Evolutionary conservation across 192 early-diverging fungal species (phyloP).

Genomic region (Podila epicladia): DNA sequence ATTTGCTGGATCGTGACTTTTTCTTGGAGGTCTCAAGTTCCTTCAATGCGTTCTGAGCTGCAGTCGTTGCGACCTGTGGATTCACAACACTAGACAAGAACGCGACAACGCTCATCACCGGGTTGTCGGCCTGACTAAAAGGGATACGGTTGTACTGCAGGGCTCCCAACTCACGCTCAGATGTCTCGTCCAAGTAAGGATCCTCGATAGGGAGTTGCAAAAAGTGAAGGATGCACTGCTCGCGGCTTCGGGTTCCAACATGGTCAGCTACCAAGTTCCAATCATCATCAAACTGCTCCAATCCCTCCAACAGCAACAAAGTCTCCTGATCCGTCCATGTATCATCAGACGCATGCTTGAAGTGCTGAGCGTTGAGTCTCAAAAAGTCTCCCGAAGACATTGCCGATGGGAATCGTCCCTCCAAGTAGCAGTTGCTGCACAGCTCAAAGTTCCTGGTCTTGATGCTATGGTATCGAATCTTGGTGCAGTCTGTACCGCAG

Average conservation of each 20-base stretch:
- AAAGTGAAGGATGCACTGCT: slow-evolving; percentile 93
- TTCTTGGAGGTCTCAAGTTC: slow-evolving; percentile 62
- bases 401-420: slow-evolving; percentile 90
- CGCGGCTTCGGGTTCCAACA: slow-evolving; percentile 88
- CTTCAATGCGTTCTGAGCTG: slow-evolving; percentile 85
- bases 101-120: slow-evolving; percentile 89
- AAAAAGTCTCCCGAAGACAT: slow-evolving; percentile 91
- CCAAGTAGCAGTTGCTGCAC: slow-evolving; percentile 90
- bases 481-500: slow-evolving; percentile 86
- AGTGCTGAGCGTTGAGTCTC: slow-evolving; percentile 63
- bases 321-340: slow-evolving; percentile 92
- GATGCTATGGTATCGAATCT: slow-evolving; percentile 82
- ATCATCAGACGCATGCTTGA: slow-evolving; percentile 62
- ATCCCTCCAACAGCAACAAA: slow-evolving; percentile 86
- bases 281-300: slow-evolving; percentile 95
- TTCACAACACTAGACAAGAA: slow-evolving; percentile 89
- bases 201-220: slow-evolving; percentile 92
- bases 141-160: slow-evolving; percentile 78
- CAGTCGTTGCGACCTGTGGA: slow-evolving; percentile 87
- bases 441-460: slow-evolving; percentile 79
- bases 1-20: slow-evolving; percentile 12
- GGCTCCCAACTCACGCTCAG: slow-evolving; percentile 61
- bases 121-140: slow-evolving; percentile 87
- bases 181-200: slow-evolving; percentile 62
- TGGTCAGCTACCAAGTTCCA: slow-evolving; percentile 94